Percentiles rank a stretch among this genome's conserved stretches.
Conservation (phyloP, 108 stramenopile species). For the Conticribra weissflogii region DNA sequence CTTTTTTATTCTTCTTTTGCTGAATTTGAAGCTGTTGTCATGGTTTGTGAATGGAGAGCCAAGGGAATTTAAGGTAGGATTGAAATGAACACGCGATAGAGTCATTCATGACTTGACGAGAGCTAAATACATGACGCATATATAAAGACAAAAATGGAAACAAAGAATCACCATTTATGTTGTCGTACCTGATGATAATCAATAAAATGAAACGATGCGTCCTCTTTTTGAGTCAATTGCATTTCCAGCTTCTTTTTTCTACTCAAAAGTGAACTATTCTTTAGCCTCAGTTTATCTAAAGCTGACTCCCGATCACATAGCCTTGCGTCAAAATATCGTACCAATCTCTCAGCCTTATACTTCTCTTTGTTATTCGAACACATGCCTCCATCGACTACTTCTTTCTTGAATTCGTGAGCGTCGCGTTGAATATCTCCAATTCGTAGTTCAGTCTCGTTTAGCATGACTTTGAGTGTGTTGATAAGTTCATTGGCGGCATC, state of each 20-base stretch:
- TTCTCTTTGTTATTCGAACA: conserved; percentile 9
- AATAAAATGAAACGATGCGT: conserved; percentile 19
- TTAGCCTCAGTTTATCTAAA: conserved; percentile 13
- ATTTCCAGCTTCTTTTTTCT: conserved; percentile 8
- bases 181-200: conserved; percentile 23
- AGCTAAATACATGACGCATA: too few relatives aligned
- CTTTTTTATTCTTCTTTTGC: conserved; percentile 15
- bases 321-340: conserved; percentile 14
- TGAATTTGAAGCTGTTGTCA: conserved; percentile 12
- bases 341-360: conserved; percentile 19
- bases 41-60: background rate
- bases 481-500: conserved; percentile 12
- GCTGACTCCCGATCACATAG: conserved; percentile 23
- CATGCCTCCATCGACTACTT: conserved; percentile 12
- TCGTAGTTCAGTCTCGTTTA: conserved; percentile 11
- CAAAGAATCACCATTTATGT: too few relatives aligned
- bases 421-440: conserved; percentile 21
- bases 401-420: conserved; percentile 21
- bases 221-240: conserved; percentile 17
- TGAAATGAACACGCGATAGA: too few relatives aligned
- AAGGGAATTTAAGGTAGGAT: too few relatives aligned
- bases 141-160: background rate
- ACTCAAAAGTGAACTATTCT: conserved; percentile 10
- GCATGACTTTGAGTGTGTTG: conserved; percentile 15
- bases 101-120: too few relatives aligned